phyloP scores from a whole-genome alignment of 2,329 filamentous ascomycete species.

The Phoma sp. region DNA sequence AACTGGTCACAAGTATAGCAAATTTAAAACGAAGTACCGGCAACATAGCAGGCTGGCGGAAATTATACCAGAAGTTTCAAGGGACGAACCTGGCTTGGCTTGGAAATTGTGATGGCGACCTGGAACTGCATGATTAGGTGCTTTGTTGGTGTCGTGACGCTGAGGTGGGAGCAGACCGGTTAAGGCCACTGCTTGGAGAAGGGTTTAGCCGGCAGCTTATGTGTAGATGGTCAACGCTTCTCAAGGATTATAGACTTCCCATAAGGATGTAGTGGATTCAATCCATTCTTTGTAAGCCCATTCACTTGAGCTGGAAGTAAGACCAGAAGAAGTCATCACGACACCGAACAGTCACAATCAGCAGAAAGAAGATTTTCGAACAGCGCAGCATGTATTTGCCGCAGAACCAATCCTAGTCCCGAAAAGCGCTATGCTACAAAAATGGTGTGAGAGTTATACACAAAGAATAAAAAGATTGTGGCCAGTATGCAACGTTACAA shows the following conservation, averaged over 20 bases:
- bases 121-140: background rate
- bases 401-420: background rate
- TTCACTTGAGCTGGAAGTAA: no score
- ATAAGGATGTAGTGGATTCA: no score
- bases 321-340: background rate
- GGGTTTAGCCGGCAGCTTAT: no score
- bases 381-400: background rate
- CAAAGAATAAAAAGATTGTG: constrained; percentile 4
- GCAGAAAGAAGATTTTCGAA: background rate
- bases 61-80: background rate
- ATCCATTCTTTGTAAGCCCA: no score
- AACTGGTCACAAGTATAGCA: background rate
- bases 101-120: background rate
- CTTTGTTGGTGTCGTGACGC: background rate
- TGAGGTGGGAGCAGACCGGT: background rate
- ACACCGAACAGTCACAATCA: background rate
- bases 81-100: background rate
- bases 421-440: constrained; percentile 10
- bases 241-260: background rate
- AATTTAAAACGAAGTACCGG: background rate
- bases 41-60: background rate
- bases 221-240: background rate
- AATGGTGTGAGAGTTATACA: constrained; percentile 4
- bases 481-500: constrained; percentile 8
- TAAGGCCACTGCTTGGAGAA: background rate